Base-by-base conservation (phyloP, 176 grass and related monocot species). In the Zoysia pacifica region DNA sequence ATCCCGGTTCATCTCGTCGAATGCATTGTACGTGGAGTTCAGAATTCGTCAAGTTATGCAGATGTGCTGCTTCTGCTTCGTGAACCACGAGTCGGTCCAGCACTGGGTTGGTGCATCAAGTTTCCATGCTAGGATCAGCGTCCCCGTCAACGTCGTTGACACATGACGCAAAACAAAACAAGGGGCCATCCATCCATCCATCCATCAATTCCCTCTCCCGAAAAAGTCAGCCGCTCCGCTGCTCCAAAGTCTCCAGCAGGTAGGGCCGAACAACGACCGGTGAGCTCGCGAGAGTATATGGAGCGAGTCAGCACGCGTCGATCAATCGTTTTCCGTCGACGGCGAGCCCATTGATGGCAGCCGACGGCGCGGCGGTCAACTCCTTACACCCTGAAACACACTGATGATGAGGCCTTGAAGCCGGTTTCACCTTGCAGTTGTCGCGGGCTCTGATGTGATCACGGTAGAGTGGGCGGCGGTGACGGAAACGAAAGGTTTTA, bases 261-360 rank as follows among this genome's bases (percentile, higher is more conserved):
- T 80, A 46, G 81, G 54, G 54, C 6, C 0, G 76, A 58, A 73
- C 18, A 43, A 48, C 52, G 11, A 78, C 8, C 18, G 9, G 48
- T 6, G 6, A 36, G 66, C 20, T 16, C 18, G 15, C 2, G 14
- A 65, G 11, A 47, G 6, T 1, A 15, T 60, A 5, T 2, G 5
- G 13, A 58, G 0, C 15, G 50, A 40, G 45, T 77, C 46, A 46
- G 47, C 74, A 85, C 16, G 58, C 48, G 15, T 43, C 74, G 2
- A 47, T 70, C 79, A 3, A 35, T 88, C 76, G 76, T 18, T 88
- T 58, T 84, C 81, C 55, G 70, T 67, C 74, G 74, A 70, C 73
- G 41, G 75, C 81, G 76, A 84, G 76, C 15, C 64, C 81, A 75
- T 84, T 88, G n/a, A 88, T 84, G 86, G 54, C 53, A 2, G 40